Evolutionary conservation across 2,329 filamentous ascomycete genomes (phyloP), one percentile per base, ranked within the genome.

Genomic region (Stachybotrys echinatus): DNA sequence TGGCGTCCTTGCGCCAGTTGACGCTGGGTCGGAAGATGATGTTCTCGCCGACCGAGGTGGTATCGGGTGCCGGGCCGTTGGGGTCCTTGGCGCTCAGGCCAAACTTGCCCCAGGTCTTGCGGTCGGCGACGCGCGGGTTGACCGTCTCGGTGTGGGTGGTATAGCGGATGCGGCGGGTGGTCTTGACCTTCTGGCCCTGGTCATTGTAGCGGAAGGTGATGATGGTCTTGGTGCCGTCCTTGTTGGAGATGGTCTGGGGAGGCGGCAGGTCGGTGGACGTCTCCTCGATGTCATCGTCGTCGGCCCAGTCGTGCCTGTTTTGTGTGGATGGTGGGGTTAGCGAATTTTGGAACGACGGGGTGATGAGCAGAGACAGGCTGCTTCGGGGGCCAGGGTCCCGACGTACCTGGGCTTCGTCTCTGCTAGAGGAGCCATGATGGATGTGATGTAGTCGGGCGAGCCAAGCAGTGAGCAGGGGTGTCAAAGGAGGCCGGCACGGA

Each of bases 221-320:
- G 61, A 94, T 88, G 44, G 95, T 99, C 76, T 96, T 96, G 63
- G 90, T 96, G 68, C 95, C 94, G 72, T 99, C 94, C 76, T 96
- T 96, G 84, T 99, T 97, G 69, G 87, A 87, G 69, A 90, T 92
- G 61, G 92, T 88, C 75, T 94, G 87, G 60, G 89, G 85, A 60
- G 88, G 81, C 53, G 94, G 94, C 62, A 99, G 88, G 51, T 83
- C 80, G 58, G 72, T 71, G 60, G 70, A 64, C 60, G 81, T 76
- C 75, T 88, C 83, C 73, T 94, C 88, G 74, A 90, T 87, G 65
- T 92, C 89, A 69, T 95, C 91, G 69, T 94, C 89, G 76, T 97
- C 94, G 69, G 94, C 92, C 92, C 92, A 97, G 80, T 96, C 92
- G n/a, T n/a, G n/a, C 19, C 38, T 40, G 38, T 20, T 3, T 18